Base-by-base conservation (phyloP, 2,329 filamentous ascomycete species). In the Diaporthe vaccinii region DNA sequence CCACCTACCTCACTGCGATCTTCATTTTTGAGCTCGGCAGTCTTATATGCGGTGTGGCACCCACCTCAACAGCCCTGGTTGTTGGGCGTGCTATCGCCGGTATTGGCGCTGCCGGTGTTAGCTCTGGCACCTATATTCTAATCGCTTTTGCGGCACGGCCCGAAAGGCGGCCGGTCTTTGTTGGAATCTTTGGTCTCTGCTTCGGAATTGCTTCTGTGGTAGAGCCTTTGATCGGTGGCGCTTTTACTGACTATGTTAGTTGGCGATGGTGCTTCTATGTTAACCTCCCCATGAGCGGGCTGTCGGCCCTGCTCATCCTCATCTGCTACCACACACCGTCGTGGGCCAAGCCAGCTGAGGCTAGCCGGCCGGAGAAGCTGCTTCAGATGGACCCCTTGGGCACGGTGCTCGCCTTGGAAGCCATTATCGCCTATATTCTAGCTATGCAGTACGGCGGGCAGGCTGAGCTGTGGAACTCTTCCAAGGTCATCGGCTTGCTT, bases 11-110 rank as follows among this genome's bases (percentile, higher is more conserved):
- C 1, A 57, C 71, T 10, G 79, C 79, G 0, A 79, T 89, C 12
- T 75, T 82, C 22, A 78, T 87, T 22, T 87, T 89, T 57, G 86
- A 87, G 77, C 72, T 87, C 1, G 87, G 87, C 4, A 84, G 81
- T 8, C 76, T 88, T 3, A 81, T 89, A 20, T 88, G 87, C 67
- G 78, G 85, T 80, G 31, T 83, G 79, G 85, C 86, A 1, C 71
- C 70, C 8, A 74, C 25, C 70, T 73, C 68, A 10, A 46, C 49
- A 15, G 75, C 78, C 1, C 73, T 78, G 3, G 77, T 79, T 41
- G 72, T 78, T 7, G 78, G 78, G 10, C 76, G 78, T 8, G 77
- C 74, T 46, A 72, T 75, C 15, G 74, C 74, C 5, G 74, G 74
- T 3, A 15, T 75, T 4, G 74, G 74, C 36, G 78, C 71, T 10